phyloP scores from a whole-genome alignment of 2,329 filamentous ascomycete species.

The Arthrobotrys sphaeroides region DNA sequence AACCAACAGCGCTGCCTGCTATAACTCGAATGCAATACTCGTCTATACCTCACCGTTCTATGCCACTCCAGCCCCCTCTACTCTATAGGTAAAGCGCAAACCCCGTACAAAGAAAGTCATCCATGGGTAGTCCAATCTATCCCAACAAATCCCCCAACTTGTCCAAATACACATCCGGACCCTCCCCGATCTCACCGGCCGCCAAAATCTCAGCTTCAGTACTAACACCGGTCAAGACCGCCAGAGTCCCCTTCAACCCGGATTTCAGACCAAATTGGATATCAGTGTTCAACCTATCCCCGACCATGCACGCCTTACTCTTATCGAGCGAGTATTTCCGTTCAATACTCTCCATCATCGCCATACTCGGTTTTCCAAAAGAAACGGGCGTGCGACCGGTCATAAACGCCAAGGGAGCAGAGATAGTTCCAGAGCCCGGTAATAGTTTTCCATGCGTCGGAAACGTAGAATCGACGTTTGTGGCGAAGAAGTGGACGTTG shows the following conservation, averaged over 20 bases:
- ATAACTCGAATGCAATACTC: not conserved
- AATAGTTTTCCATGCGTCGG: slow-evolving; percentile 85
- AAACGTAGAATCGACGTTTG: slow-evolving; percentile 90
- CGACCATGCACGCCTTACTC: slow-evolving; percentile 89
- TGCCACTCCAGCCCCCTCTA: not conserved
- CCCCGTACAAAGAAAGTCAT: no score
- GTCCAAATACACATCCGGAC: slow-evolving; percentile 84
- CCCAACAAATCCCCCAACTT: slow-evolving; percentile 73
- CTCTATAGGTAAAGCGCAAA: not conserved
- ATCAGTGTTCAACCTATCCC: slow-evolving; percentile 91
- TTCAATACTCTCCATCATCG: slow-evolving; percentile 99
- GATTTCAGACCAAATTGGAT: slow-evolving; percentile 95
- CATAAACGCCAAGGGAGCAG: slow-evolving; percentile 80
- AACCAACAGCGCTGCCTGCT: not conserved
- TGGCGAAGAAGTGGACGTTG: slow-evolving; percentile 88
- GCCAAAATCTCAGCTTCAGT: slow-evolving; percentile 78
- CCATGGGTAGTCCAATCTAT: no score
- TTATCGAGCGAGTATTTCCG: slow-evolving; percentile 92
- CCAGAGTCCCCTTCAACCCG: slow-evolving; percentile 86
- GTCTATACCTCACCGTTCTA: no score
- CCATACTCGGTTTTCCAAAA: slow-evolving; percentile 93
- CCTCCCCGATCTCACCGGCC: slow-evolving; percentile 71
- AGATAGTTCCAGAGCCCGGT: slow-evolving; percentile 82
- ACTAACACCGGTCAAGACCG: slow-evolving; percentile 87
- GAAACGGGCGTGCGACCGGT: slow-evolving; percentile 75